Evolutionary conservation across 352 stramenopile genomes (phyloP), one percentile per base, ranked within the genome.

Genomic region (Globisporangium canariense): DNA sequence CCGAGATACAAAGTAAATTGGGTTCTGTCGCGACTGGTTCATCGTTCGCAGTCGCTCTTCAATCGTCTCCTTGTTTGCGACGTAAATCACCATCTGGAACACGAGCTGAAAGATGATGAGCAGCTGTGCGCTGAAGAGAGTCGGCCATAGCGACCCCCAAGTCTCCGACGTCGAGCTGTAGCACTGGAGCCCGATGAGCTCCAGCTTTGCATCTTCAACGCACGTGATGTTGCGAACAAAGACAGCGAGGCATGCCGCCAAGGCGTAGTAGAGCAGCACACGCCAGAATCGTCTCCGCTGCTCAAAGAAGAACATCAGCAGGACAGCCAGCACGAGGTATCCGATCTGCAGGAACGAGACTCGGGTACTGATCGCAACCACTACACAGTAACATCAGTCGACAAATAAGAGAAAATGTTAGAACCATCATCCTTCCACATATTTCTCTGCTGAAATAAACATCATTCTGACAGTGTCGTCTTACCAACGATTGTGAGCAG

Each of bases 81-180:
- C 79, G 49, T 96, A 96, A 6, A 96, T 86, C 53, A 94, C 84
- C 25, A 96, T 75, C 68, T 96, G 87, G 47, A 93, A 91, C 10
- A 96, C 82, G 13, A 96, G 55, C 64, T 94, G 83, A 18, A 90
- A 77, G 34, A 96, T 94, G 53, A 96, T 91, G 9, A 93, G 58
- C 30, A 96, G 74, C 56, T 96, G 87, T 0, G 87, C 84, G 32
- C 73, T 91, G 64, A 94, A 96, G 0, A 96, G 65, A 2, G 87
- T 92, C 20, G 85, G 80, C 81, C 81, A 96, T 30, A 96, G 63
- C 20, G 83, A 82, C 9, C 68, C 66, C 87, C 87, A 96, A 7
- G 83, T 90, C 25, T 76, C 64, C 1, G 80, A 65, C 7, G 65
- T 71, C 28, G 77, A 71, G 32, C 76, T 74, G 62, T 93, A 96